Evolutionary conservation across 1,139 yeast species (phyloP).

Genomic region (Yamadazyma atmosphaerica): DNA sequence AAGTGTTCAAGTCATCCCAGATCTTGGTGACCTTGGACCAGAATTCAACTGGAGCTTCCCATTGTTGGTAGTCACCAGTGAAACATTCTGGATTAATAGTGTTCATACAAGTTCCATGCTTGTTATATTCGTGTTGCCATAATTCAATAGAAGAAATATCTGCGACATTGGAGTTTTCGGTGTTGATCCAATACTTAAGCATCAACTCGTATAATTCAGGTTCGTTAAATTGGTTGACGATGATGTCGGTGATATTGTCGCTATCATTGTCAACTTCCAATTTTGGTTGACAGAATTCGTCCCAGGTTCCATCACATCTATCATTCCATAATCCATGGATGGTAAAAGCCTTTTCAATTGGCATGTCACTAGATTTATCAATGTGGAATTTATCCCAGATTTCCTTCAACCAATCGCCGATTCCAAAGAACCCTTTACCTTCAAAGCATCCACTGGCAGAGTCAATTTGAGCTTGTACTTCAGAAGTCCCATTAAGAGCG

Average conservation of each 20-base stretch:
- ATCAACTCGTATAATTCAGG: slow-evolving; percentile 30
- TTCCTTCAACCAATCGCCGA: slow-evolving; percentile 9
- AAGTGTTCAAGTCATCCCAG: slow-evolving; percentile 37
- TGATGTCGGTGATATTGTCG: slow-evolving; percentile 31
- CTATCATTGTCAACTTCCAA: slow-evolving; percentile 27
- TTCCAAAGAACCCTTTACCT: slow-evolving; percentile 12
- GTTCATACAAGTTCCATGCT: slow-evolving; percentile 48
- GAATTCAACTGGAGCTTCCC: slow-evolving; percentile 34
- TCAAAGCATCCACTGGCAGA: slow-evolving; percentile 3
- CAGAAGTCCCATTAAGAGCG: slow-evolving; percentile 20
- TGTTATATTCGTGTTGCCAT: slow-evolving; percentile 47
- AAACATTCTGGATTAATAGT: slow-evolving; percentile 40
- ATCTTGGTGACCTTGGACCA: slow-evolving; percentile 36
- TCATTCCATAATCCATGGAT: slow-evolving; percentile 47
- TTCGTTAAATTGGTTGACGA: slow-evolving; percentile 29
- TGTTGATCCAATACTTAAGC: slow-evolving; percentile 39
- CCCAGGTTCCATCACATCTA: slow-evolving; percentile 37
- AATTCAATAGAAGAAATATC: slow-evolving; percentile 26
- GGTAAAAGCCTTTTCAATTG: slow-evolving; percentile 29
- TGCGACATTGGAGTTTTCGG: slow-evolving; percentile 33
- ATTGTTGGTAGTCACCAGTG: slow-evolving; percentile 27
- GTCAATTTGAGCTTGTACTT: slow-evolving; percentile 8
- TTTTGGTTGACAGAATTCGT: slow-evolving; percentile 31
- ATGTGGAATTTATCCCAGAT: slow-evolving; percentile 3
- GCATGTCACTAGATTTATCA: slow-evolving; percentile 10